Conservation (phyloP, 2,329 filamentous ascomycete species). For the Hypomyces rosellus region DNA sequence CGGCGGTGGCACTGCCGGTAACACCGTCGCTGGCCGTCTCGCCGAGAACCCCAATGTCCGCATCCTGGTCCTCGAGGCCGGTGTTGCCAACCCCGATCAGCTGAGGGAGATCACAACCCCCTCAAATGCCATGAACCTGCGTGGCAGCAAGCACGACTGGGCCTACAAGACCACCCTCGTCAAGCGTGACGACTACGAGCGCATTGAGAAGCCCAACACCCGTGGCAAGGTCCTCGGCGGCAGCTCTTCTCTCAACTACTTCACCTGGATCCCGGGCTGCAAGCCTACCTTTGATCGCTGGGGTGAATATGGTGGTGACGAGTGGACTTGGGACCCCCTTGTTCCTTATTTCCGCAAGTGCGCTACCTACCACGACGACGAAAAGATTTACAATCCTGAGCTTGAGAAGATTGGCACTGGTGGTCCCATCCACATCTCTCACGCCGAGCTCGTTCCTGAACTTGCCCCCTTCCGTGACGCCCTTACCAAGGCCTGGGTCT, state of each 20-base stretch:
- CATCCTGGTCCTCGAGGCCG: constrained; percentile 43
- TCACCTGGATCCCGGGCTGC: constrained; percentile 55
- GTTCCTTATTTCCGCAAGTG: constrained; percentile 49
- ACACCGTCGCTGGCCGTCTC: constrained; percentile 30
- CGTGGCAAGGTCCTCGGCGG: constrained; percentile 55
- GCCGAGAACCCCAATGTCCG: constrained; percentile 32
- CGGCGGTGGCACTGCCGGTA: constrained; percentile 31
- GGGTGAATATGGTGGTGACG: constrained; percentile 65
- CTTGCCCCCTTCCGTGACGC: constrained; percentile 44
- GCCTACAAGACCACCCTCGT: constrained; percentile 57
- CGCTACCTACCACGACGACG: constrained; percentile 53
- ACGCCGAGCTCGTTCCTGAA: constrained; percentile 48
- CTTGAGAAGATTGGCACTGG: constrained; percentile 44
- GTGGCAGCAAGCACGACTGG: constrained; percentile 53
- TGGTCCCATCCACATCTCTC: constrained; percentile 48
- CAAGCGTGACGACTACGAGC: constrained; percentile 51
- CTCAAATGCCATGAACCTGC: constrained; percentile 45
- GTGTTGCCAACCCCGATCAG: constrained; percentile 40
- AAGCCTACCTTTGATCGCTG: constrained; percentile 58
- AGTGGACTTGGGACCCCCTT: constrained; percentile 52
- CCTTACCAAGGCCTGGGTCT: constrained; percentile 46
- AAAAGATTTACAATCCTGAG: constrained; percentile 35
- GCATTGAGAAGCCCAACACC: constrained; percentile 58
- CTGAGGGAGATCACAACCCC: constrained; percentile 49
- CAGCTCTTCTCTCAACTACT: constrained; percentile 55